Percentiles rank a stretch among this genome's conserved stretches.
phyloP scores from a whole-genome alignment of 768 basidiomycete genomes.

The Auricularia cornea region DNA sequence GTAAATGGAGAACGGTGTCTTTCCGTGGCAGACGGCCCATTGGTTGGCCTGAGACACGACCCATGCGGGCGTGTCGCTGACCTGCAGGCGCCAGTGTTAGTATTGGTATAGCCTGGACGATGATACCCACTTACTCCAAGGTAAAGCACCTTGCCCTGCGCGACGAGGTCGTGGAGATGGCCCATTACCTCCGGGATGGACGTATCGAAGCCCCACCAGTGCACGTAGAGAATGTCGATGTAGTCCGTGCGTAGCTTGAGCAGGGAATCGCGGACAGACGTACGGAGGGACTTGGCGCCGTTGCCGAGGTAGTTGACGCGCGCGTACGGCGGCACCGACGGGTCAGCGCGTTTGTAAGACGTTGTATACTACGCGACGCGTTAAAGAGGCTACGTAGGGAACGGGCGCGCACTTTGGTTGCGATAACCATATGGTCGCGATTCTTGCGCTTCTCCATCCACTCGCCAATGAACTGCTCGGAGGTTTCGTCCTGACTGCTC shows the following conservation, averaged over 20 bases:
- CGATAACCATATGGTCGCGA: slow-evolving; percentile 24
- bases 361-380: slow-evolving; percentile 2
- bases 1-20: slow-evolving; percentile 22
- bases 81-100: too few species aligned
- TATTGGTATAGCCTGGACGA: too few species aligned
- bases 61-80: too few species aligned
- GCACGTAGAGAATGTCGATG: slow-evolving; percentile 49
- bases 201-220: slow-evolving; percentile 42
- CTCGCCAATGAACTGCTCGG: slow-evolving; percentile 25
- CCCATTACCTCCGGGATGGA: slow-evolving; percentile 41
- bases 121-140: slow-evolving; percentile 14
- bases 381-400: too few species aligned
- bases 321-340: slow-evolving; percentile 16
- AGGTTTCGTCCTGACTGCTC: slow-evolving; percentile 28
- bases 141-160: slow-evolving; percentile 37
- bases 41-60: too few species aligned
- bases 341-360: slow-evolving; percentile 4
- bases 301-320: slow-evolving; percentile 36
- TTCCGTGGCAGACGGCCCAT: too few species aligned
- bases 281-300: slow-evolving; percentile 25
- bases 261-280: slow-evolving; percentile 25
- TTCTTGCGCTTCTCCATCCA: slow-evolving; percentile 22
- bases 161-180: slow-evolving; percentile 34
- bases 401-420: slow-evolving; percentile 12
- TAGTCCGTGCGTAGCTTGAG: slow-evolving; percentile 51